A percentile compares a stretch with the other conserved stretches of the same genome.
phyloP scores from a whole-genome alignment of 768 basidiomycete species.

The Rhizopogon roseolus region DNA sequence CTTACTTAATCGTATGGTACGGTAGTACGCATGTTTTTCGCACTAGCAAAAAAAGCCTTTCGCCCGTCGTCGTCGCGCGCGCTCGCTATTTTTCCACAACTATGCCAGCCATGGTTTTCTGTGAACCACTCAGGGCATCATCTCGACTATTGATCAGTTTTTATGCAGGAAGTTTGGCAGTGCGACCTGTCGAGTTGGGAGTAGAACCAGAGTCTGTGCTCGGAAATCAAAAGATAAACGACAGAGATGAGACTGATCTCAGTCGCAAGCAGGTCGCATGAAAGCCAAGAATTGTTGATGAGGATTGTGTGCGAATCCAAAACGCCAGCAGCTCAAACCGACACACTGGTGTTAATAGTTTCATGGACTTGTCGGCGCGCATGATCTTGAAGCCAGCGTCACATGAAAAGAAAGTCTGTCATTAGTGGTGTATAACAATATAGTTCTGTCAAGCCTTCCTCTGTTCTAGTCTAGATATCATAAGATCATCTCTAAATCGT shows the following conservation, averaged over 20 bases:
- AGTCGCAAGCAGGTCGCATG: too few species aligned
- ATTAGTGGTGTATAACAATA: background rate
- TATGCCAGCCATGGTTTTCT: slow-evolving; percentile 4
- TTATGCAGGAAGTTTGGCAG: background rate
- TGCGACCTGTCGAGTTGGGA: background rate
- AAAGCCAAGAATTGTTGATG: too few species aligned
- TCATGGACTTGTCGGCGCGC: background rate
- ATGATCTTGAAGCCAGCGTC: background rate
- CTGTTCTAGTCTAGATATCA: background rate
- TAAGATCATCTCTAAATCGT: background rate
- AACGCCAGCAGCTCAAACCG: background rate
- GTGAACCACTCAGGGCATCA: background rate
- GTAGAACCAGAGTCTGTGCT: background rate
- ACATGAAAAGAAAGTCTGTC: background rate
- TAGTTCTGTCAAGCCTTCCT: background rate
- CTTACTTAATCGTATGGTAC: too few species aligned
- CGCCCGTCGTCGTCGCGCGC: too few species aligned
- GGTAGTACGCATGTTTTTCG: too few species aligned
- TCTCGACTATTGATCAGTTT: background rate
- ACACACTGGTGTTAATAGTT: background rate
- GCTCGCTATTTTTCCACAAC: too few species aligned
- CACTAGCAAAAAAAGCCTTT: too few species aligned
- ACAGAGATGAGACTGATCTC: background rate
- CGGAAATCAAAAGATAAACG: background rate
- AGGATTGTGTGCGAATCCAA: background rate